phyloP scores from a whole-genome alignment of 208 protist genomes.

The Leishmania tropica region DNA sequence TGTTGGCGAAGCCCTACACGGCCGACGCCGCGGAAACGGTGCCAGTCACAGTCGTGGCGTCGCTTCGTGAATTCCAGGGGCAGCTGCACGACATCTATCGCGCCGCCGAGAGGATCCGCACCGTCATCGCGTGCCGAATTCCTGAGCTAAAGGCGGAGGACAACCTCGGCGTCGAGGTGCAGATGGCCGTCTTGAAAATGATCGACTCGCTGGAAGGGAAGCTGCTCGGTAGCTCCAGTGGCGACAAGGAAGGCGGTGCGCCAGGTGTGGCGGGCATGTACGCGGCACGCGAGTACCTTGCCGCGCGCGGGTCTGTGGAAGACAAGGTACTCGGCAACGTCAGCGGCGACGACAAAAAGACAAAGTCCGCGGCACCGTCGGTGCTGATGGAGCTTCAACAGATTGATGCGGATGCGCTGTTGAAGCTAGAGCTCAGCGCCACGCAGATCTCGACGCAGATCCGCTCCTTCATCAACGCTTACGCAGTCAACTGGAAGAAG shows the following conservation, averaged over 20 bases:
- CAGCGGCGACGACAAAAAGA: conserved; percentile 29
- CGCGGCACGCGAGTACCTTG: conserved; percentile 56
- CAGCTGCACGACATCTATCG: conserved; percentile 44
- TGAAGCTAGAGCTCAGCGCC: conserved; percentile 65
- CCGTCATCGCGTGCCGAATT: conserved; percentile 73
- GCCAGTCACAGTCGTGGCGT: conserved; percentile 29
- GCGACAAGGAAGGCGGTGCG: conserved; percentile 46
- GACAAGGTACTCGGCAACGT: conserved; percentile 66
- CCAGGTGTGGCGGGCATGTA: conserved; percentile 43
- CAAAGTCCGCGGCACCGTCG: conserved; percentile 55
- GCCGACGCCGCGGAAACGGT: conserved; percentile 26
- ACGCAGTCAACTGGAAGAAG: conserved; percentile 88
- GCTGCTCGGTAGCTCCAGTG: conserved; percentile 32
- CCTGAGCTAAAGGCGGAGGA: conserved; percentile 88
- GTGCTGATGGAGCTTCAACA: conserved; percentile 64
- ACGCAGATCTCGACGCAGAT: conserved; percentile 55
- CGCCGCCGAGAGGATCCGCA: conserved; percentile 58
- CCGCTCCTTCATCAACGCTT: conserved; percentile 72
- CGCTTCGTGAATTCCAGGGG: conserved; percentile 58
- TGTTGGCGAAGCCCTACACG: conserved; percentile 23
- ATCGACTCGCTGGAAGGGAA: conserved; percentile 62
- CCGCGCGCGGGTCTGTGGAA: conserved; percentile 58
- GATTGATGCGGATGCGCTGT: conserved; percentile 60
- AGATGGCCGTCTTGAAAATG: conserved; percentile 65
- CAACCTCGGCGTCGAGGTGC: conserved; percentile 86